Conservation (phyloP, 768 basidiomycete genomes). For the Antrodiella citrinella region DNA sequence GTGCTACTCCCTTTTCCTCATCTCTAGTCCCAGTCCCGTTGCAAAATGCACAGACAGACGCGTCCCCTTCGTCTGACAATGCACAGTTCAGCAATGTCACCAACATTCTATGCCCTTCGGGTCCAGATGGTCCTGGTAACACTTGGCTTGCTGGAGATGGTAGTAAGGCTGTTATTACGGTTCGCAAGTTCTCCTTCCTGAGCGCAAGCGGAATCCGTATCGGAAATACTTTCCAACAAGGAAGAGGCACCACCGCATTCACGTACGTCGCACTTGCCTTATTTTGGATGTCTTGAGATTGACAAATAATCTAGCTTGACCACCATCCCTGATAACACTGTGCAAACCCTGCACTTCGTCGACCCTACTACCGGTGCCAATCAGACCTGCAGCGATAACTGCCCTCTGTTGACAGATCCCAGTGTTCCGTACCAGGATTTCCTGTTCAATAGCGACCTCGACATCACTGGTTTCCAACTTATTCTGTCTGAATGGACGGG, state of each 20-base stretch:
- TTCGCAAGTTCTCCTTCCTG: constrained; percentile 67
- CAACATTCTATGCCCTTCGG: constrained; percentile 79
- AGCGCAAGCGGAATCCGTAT: constrained; percentile 76
- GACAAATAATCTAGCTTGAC: constrained; percentile 47
- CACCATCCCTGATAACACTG: constrained; percentile 82
- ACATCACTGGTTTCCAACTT: constrained; percentile 87
- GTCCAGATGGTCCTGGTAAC: constrained; percentile 68
- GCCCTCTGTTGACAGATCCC: constrained; percentile 74
- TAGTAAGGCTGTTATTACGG: constrained; percentile 62
- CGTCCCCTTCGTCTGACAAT: constrained; percentile 55
- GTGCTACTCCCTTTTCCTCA: constrained; percentile 81
- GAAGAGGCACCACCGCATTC: constrained; percentile 82
- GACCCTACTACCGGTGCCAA: constrained; percentile 72
- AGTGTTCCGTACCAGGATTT: constrained; percentile 89
- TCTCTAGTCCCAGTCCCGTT: constrained; percentile 81
- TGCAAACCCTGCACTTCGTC: constrained; percentile 67
- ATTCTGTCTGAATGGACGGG: constrained; percentile 73
- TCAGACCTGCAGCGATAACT: constrained; percentile 65
- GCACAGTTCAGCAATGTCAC: constrained; percentile 54
- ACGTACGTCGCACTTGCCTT: constrained; percentile 1
- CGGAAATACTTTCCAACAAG: constrained; percentile 81
- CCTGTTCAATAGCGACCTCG: constrained; percentile 52
- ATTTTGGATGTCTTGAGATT: constrained; percentile 9
- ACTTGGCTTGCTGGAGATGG: constrained; percentile 81
- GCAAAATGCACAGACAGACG: constrained; percentile 44